Conservation (phyloP, 208 protist genomes). For the Histomonas meleagridis region DNA sequence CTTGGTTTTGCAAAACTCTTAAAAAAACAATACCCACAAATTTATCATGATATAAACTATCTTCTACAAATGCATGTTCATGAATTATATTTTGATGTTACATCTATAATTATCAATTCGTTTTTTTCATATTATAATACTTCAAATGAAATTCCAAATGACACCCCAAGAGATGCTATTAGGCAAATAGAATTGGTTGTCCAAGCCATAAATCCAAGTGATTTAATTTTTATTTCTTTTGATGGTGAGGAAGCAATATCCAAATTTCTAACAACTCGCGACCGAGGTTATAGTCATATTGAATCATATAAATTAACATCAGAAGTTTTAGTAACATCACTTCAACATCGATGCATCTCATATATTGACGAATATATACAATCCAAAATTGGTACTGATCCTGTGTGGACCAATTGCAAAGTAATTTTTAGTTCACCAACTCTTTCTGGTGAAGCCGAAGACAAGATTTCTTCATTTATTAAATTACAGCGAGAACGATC, state of each 20-base stretch:
- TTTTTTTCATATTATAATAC: no score
- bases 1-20: no score
- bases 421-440: neutral
- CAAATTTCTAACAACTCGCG: neutral
- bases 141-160: no score
- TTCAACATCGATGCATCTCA: neutral
- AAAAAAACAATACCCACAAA: no score
- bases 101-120: no score
- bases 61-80: no score
- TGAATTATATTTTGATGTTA: no score
- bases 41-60: no score
- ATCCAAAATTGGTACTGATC: neutral
- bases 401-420: neutral
- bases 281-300: neutral
- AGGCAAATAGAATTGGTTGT: neutral
- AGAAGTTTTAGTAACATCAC: no score
- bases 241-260: neutral
- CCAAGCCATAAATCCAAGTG: neutral
- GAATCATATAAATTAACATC: no score
- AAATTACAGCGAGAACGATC: no score
- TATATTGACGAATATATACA: neutral
- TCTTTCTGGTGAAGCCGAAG: neutral
- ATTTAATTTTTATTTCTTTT: constrained; percentile 2
- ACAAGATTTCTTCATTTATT: neutral
- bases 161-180: no score